Evolutionary conservation across 306 rosid genomes (phyloP).

Genomic region (Oxytropis ochrocephala): DNA sequence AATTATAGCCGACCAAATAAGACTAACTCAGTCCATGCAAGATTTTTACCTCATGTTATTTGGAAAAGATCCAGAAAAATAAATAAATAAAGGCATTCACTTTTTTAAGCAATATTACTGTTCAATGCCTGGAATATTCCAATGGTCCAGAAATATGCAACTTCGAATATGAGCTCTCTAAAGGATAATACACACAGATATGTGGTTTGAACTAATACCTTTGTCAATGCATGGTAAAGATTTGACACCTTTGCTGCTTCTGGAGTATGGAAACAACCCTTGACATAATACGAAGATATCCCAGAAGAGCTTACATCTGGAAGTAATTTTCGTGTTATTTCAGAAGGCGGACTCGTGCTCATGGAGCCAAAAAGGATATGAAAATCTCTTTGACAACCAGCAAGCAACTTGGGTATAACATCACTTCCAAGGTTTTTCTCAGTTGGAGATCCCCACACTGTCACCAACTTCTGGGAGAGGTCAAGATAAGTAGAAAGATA

Average conservation of each 20-base stretch:
- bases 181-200: background rate
- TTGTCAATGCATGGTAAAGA: constrained; percentile 51
- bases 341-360: constrained; percentile 34
- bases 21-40: background rate
- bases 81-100: background rate
- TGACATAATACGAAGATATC: constrained; percentile 22
- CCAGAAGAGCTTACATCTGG: constrained; percentile 40
- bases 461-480: constrained; percentile 64
- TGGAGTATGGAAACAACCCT: constrained; percentile 31
- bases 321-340: constrained; percentile 33
- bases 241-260: constrained; percentile 66
- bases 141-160: background rate
- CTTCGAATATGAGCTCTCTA: background rate
- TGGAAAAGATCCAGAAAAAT: background rate
- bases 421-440: constrained; percentile 42
- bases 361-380: constrained; percentile 65
- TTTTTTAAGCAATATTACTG: background rate
- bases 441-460: constrained; percentile 54
- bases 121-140: background rate
- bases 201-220: constrained; percentile 45
- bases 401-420: constrained; percentile 56
- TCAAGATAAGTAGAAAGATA: constrained; percentile 38
- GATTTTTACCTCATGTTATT: background rate
- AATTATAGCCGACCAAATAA: background rate
- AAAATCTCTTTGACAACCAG: constrained; percentile 60